phyloP scores from a whole-genome alignment of 345 rosid species.

The Dipteronia dyeriana region DNA sequence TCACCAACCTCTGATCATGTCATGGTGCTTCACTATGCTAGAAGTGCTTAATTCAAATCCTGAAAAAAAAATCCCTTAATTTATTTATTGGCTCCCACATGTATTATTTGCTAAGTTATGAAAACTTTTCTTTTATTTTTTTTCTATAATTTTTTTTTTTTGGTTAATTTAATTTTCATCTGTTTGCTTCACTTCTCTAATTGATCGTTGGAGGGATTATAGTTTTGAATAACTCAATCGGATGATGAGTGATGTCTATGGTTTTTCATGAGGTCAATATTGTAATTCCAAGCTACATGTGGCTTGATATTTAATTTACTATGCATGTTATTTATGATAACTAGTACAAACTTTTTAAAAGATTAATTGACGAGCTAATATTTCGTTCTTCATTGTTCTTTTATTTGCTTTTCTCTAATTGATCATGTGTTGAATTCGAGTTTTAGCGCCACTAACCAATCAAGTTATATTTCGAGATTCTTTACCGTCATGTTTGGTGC shows the following conservation, averaged over 20 bases:
- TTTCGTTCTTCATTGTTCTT: not conserved
- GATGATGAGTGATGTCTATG: conserved; percentile 21
- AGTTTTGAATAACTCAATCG: not conserved
- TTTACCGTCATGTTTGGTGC: no score
- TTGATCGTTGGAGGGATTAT: conserved; percentile 25
- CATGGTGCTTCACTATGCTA: conserved; percentile 87
- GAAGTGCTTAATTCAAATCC: conserved; percentile 36
- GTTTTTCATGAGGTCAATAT: conserved; percentile 20
- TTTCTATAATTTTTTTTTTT: conserved; percentile 13
- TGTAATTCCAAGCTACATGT: conserved; percentile 24
- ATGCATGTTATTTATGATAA: conserved; percentile 2
- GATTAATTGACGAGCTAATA: not conserved
- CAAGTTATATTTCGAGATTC: no score
- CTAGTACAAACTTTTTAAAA: conserved; percentile 8
- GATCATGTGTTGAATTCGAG: not conserved
- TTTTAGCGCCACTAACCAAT: no score
- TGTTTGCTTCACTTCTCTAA: conserved; percentile 14
- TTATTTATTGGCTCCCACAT: conserved; percentile 13
- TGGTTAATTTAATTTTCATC: not conserved
- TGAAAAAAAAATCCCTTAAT: not conserved
- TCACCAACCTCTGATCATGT: conserved; percentile 70
- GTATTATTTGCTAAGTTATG: conserved; percentile 37
- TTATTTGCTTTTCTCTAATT: not conserved
- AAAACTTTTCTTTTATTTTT: not conserved
- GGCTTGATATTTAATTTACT: conserved; percentile 23